Evolutionary conservation across 192 early-diverging fungal genomes (phyloP).

Genomic region (Backusella liffmaniae): DNA sequence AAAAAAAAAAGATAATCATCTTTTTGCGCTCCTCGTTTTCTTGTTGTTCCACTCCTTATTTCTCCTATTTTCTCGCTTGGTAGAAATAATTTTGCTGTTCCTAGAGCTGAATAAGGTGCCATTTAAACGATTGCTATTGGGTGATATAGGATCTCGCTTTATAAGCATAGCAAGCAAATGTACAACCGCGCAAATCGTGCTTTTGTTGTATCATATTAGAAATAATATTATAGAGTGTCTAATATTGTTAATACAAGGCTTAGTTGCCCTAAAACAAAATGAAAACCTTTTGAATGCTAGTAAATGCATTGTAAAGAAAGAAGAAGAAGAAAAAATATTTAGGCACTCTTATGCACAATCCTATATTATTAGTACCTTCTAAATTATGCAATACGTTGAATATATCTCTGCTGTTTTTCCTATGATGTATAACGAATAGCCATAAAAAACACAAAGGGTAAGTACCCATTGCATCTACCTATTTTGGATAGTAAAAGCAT

Average conservation of each 20-base stretch:
- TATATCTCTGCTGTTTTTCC: not conserved
- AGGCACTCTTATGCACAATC: not conserved
- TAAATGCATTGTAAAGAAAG: not conserved
- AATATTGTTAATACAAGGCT: too few species aligned
- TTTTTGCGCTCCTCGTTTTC: not conserved
- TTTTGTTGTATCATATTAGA: too few species aligned
- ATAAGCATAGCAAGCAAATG: not conserved
- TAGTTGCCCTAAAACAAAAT: too few species aligned
- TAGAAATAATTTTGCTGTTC: not conserved
- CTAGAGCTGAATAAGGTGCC: not conserved
- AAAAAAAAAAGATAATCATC: slow-evolving; percentile 3
- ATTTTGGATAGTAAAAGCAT: not conserved
- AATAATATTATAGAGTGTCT: too few species aligned
- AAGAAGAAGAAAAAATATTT: too few species aligned
- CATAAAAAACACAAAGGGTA: not conserved
- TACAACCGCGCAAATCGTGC: not conserved
- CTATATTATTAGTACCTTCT: not conserved
- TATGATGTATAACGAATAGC: not conserved
- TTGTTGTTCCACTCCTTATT: not conserved
- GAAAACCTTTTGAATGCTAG: not conserved
- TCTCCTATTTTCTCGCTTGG: not conserved
- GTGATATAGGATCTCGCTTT: not conserved
- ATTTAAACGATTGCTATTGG: not conserved
- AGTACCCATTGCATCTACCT: not conserved
- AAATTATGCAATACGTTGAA: not conserved